Base-by-base conservation (phyloP, 2,329 filamentous ascomycete species). In the Alternaria triticina region DNA sequence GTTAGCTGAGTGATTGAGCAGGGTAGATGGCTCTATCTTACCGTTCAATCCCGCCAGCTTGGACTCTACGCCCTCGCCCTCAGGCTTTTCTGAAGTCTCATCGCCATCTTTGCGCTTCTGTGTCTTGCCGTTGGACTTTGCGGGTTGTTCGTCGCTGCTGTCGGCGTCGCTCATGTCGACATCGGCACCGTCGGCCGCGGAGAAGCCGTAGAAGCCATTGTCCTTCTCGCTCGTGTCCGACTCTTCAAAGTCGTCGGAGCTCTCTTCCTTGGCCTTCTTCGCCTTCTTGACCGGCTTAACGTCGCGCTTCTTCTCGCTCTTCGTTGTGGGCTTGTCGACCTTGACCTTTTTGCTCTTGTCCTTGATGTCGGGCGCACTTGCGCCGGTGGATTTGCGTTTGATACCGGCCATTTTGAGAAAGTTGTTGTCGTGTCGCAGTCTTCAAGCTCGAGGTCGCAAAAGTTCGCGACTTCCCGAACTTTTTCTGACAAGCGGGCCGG, bases 261-360 rank as follows among this genome's bases (percentile, higher is more conserved):
- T 71, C 23, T 73, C 67, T 52, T 72, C 66, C 57, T 73, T 74
- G 44, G 62, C 49, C 68, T 76, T 77, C 60, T 75, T 77, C 46
- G 70, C 70, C 61, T 70, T 69, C 64, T 79, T 77, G 33, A 61
- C 54, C 11, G 70, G 69, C 62, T 73, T 74, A 40, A 71, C 67
- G 28, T 64, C 70, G 58, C 74, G 68, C 54, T 74, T 74, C 45
- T 71, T 67, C 20, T 69, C 65, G 50, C 64, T 65, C 64, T 78
- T 79, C 23, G 70, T 69, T 6, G 70, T 57, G 9, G 73, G 54
- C 65, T 80, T 79, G 33, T 78, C 75, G 36, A 76, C 70, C 65
- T 78, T 79, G 57, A 70, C 70, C 58, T 82, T 83, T 68, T 84
- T 85, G 62, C 64, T 73, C 46, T 74, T 75, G 25, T 40, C 46